These are phyloP conservation scores for Colletotrichum incanum DNA, from an alignment of 2,329 filamentous ascomycete species.

Conservation along the genomic window DNA sequence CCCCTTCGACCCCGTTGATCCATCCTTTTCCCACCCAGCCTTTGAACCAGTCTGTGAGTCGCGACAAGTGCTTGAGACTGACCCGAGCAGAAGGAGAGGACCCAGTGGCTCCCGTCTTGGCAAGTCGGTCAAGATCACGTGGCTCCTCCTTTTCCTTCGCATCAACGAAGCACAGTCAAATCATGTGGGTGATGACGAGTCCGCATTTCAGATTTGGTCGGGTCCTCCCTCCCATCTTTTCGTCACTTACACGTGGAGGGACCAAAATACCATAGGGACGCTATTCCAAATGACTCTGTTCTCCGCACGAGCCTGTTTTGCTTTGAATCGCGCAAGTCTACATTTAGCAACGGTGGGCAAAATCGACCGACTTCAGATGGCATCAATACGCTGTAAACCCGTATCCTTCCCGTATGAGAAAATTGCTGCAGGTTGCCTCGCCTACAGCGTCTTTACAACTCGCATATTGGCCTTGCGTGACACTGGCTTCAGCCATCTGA, in stretches of 20 bases:
- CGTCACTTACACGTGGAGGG: not conserved
- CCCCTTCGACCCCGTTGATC: not conserved
- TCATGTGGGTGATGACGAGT: constrained; percentile 37
- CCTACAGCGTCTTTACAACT: not conserved
- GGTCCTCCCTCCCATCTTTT: constrained; percentile 32
- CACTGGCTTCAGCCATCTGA: constrained; percentile 3
- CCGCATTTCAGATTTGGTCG: constrained; percentile 31
- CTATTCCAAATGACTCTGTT: constrained; percentile 31
- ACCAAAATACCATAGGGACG: not conserved
- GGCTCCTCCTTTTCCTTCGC: not conserved
- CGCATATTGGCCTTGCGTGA: not conserved
- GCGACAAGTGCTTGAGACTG: not conserved
- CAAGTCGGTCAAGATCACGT: constrained; percentile 24
- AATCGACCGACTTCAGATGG: constrained; percentile 31
- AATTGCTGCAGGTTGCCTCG: not conserved
- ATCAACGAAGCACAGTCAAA: not conserved
- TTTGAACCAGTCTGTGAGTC: constrained; percentile 5
- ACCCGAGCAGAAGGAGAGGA: constrained; percentile 27
- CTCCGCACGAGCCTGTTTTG: constrained; percentile 21
- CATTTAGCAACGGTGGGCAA: constrained; percentile 33
- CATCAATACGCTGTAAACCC: not conserved
- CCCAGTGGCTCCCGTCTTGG: constrained; percentile 37
- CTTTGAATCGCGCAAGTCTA: constrained; percentile 34
- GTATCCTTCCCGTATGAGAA: not conserved
- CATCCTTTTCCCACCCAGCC: constrained; percentile 3